Base-by-base conservation (phyloP, 495 filamentous ascomycete genomes). In the Penicillium nucicola region DNA sequence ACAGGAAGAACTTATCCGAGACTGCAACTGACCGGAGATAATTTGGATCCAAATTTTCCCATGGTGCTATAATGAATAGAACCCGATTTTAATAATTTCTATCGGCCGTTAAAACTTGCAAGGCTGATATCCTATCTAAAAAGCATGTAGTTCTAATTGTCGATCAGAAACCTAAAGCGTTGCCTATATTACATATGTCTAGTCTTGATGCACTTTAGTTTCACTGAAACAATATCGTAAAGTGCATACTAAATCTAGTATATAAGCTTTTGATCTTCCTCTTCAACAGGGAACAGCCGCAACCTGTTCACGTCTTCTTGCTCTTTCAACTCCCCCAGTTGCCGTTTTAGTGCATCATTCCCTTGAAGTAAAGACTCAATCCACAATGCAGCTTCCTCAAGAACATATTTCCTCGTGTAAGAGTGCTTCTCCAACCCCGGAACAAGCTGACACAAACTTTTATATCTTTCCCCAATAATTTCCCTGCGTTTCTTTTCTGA, bases 401-500 rank as follows among this genome's bases (percentile, higher is more conserved):
- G 22, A 20, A 64, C 33, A 42, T 64, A 61, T 18, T 64, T 64
- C 2, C 61, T 38, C 1, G 61, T 64, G 15, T 53, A 64, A 39
- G 60, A 50, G 18, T 56, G 52, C 3, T 37, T 51, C 28, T 48
- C 40, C 13, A 64, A 43, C 1, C 53, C 55, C 0, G 61, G 61
- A 4, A 64, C 61, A 15, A 53, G 14, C 1, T 42, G 31, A 4
- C 50, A 61, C 13, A 64, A 31, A 14, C 56, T 45, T 11, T 38
- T 48, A 46, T 64, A 64, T 20, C 57, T 38, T n/a, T 55, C 37
- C 28, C 43, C 33, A 35, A 64, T 39, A 37, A 52, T 25, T 45
- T 64, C 61, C n/a, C 61, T 45, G 14, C 57, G 50, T 33, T 53
- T 64, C 48, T 64, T 64, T 18, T 64, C 61, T 4, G 61, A 58